phyloP scores from a whole-genome alignment of 2,329 filamentous ascomycete genomes.

The Ramularia collo-cygni region DNA sequence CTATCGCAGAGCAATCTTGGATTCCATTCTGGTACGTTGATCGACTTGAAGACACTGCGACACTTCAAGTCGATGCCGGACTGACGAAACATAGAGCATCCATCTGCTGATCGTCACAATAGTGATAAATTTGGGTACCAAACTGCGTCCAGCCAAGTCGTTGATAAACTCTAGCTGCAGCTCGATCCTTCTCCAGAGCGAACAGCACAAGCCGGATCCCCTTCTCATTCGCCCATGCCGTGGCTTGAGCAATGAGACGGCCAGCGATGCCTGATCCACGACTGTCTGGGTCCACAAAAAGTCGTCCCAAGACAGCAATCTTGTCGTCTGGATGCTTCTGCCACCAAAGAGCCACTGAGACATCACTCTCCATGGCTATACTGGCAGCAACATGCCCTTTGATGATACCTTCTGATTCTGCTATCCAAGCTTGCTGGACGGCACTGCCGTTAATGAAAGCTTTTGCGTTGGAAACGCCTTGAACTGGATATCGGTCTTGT shows the following conservation, averaged over 20 bases:
- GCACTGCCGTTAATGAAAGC: slow-evolving; percentile 8
- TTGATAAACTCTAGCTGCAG: slow-evolving; percentile 21
- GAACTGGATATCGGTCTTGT: slow-evolving; percentile 22
- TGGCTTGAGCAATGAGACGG: slow-evolving; percentile 14
- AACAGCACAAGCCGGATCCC: slow-evolving; percentile 17
- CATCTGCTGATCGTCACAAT: slow-evolving; percentile 12
- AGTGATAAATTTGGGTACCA: slow-evolving; percentile 11
- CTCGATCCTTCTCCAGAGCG: slow-evolving; percentile 20
- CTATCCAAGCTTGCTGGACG: slow-evolving; percentile 20
- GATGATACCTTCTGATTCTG: slow-evolving; percentile 10
- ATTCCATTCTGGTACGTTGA: too few relatives aligned
- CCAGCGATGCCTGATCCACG: slow-evolving; percentile 16
- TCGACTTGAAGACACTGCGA: too few relatives aligned
- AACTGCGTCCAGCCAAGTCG: slow-evolving; percentile 20
- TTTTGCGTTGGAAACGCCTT: slow-evolving; percentile 18
- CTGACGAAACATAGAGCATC: slow-evolving; percentile 16
- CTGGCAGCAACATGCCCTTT: slow-evolving; percentile 18
- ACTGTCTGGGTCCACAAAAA: slow-evolving; percentile 21
- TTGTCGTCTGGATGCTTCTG: slow-evolving; percentile 6
- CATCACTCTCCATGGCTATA: slow-evolving; percentile 11
- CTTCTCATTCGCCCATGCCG: slow-evolving; percentile 7
- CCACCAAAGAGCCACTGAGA: slow-evolving; percentile 15
- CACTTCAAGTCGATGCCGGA: background rate
- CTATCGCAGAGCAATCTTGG: too few relatives aligned
- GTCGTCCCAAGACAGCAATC: slow-evolving; percentile 21